Evolutionary conservation across 1,284 basidiomycete species (phyloP).

Genomic region (Ustanciosporium gigantosporum): DNA sequence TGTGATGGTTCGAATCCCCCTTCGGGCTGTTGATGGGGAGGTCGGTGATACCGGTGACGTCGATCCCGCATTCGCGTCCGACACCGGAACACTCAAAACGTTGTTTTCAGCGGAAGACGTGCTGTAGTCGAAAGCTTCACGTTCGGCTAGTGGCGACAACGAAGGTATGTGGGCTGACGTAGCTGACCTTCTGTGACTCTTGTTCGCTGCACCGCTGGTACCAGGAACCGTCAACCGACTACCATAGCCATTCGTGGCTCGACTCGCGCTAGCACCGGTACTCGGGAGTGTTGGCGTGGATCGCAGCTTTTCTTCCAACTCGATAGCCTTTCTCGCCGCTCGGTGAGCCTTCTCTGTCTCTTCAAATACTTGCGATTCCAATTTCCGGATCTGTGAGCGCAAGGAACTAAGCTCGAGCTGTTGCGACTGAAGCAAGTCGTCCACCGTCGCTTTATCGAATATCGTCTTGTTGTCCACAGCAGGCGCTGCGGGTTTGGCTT

Average conservation of each 20-base stretch:
- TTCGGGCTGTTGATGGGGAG: constrained; percentile 1
- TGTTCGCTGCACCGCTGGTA: background rate
- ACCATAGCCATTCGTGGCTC: background rate
- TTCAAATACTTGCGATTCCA: constrained; percentile 47
- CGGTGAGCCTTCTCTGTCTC: constrained; percentile 43
- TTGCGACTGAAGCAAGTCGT: constrained; percentile 36
- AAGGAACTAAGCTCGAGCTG: constrained; percentile 39
- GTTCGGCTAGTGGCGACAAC: constrained; percentile 28
- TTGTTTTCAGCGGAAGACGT: too few relatives aligned
- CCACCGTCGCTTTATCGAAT: constrained; percentile 34
- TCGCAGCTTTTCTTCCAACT: constrained; percentile 34
- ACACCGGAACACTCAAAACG: background rate
- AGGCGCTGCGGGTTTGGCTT: background rate
- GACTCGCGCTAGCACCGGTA: background rate
- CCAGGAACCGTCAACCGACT: too few relatives aligned
- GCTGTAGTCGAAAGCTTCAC: constrained; percentile 10
- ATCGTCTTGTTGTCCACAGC: constrained; percentile 26
- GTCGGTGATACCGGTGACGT: background rate
- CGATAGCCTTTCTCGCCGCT: constrained; percentile 25
- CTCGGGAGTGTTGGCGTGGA: background rate
- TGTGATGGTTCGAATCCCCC: constrained; percentile 26
- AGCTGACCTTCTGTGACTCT: constrained; percentile 20
- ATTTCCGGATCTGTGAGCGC: constrained; percentile 41
- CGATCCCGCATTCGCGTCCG: background rate
- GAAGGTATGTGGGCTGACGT: constrained; percentile 24